These are phyloP conservation scores for Santalum album DNA, from an alignment of 164 flowering plant species.

Conservation along the genomic window DNA sequence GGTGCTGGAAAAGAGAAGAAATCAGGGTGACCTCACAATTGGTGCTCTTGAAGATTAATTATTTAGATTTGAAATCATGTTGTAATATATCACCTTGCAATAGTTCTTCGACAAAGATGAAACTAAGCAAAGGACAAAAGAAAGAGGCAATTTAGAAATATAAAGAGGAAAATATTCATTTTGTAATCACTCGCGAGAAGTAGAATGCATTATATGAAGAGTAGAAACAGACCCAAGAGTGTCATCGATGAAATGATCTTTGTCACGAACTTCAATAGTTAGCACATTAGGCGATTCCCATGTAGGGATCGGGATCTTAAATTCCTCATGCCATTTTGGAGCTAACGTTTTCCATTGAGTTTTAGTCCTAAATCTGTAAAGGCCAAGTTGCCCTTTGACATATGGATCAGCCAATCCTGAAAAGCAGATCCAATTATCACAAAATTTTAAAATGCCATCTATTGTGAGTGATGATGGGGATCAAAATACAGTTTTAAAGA, in stretches of 20 bases:
- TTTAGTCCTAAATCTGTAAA: slow-evolving; percentile 65
- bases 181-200: too few relatives aligned
- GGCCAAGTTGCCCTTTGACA: slow-evolving; percentile 82
- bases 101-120: too few relatives aligned
- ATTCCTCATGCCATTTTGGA: slow-evolving; percentile 95
- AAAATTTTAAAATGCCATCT: background rate
- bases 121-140: too few relatives aligned
- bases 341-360: slow-evolving; percentile 65
- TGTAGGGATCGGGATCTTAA: slow-evolving; percentile 64
- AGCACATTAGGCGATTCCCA: slow-evolving; percentile 75
- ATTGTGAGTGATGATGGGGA: background rate
- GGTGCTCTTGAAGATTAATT: too few relatives aligned
- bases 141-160: too few relatives aligned
- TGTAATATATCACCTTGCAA: too few relatives aligned
- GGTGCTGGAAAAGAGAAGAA: too few relatives aligned
- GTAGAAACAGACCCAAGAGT: slow-evolving; percentile 61
- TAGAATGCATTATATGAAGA: background rate
- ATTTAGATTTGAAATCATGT: too few relatives aligned
- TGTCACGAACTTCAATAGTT: slow-evolving; percentile 74
- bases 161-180: too few relatives aligned
- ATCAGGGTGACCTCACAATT: too few relatives aligned
- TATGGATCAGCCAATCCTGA: slow-evolving; percentile 99
- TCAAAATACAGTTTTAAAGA: background rate
- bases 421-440: slow-evolving; percentile 10
- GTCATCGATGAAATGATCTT: slow-evolving; percentile 78